These are phyloP conservation scores for Suillus clintonianus DNA, from an alignment of 768 basidiomycete species.

Conservation along the genomic window DNA sequence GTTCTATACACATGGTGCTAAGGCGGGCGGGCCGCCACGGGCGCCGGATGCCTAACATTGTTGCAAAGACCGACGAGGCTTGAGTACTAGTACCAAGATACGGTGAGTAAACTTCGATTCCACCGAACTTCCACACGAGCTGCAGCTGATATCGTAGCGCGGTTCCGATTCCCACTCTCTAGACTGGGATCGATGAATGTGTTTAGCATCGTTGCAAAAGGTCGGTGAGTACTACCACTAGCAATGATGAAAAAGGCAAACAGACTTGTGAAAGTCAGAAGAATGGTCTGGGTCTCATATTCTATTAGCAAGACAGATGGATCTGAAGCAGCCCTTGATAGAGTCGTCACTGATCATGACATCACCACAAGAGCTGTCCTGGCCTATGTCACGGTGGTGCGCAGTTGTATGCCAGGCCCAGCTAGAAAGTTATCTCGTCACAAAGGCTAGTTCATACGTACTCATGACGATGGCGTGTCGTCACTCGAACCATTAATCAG, in stretches of 20 bases:
- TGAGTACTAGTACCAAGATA: too few species aligned
- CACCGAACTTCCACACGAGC: too few species aligned
- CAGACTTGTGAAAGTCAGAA: background rate
- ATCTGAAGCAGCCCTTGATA: background rate
- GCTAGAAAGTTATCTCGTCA: background rate
- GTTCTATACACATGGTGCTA: background rate
- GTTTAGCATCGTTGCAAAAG: background rate
- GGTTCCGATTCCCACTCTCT: too few species aligned
- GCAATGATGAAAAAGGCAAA: background rate
- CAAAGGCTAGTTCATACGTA: background rate
- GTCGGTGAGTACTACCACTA: background rate
- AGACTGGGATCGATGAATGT: too few species aligned
- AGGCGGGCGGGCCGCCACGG: background rate
- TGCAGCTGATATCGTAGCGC: too few species aligned
- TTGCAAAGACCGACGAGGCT: background rate
- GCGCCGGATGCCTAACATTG: background rate
- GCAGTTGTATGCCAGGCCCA: background rate
- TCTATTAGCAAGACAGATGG: background rate
- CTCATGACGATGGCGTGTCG: background rate
- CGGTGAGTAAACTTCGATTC: too few species aligned
- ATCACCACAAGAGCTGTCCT: background rate
- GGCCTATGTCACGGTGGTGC: background rate
- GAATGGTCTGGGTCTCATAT: background rate
- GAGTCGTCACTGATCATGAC: background rate
- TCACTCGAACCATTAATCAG: background rate